Evolutionary conservation across 2,329 filamentous ascomycete genomes (phyloP).

Genomic region (Elsinoe fawcettii): DNA sequence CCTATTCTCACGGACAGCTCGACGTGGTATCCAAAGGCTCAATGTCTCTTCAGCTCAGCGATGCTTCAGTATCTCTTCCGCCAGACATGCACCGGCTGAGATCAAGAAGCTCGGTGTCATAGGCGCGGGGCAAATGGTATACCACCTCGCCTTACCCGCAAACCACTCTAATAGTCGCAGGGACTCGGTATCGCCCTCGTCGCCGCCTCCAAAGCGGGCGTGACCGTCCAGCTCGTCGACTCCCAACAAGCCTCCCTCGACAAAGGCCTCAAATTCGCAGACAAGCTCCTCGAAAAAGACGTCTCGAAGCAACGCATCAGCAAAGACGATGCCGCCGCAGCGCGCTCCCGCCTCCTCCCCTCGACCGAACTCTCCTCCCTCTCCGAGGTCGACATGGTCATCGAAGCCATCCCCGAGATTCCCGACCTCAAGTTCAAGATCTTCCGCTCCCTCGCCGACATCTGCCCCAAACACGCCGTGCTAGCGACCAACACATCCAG

Average conservation of each 20-base stretch:
- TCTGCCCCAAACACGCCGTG: slow-evolving; percentile 77
- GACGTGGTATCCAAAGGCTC: slow-evolving; percentile 14
- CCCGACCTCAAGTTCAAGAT: slow-evolving; percentile 79
- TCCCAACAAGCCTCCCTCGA: slow-evolving; percentile 74
- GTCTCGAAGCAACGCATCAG: slow-evolving; percentile 80
- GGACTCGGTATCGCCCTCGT: slow-evolving; percentile 93
- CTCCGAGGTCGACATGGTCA: slow-evolving; percentile 84
- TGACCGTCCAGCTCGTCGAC: slow-evolving; percentile 83
- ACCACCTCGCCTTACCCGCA: not conserved
- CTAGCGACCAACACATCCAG: slow-evolving; percentile 98
- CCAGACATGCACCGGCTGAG: slow-evolving; percentile 47
- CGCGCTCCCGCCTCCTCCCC: slow-evolving; percentile 60
- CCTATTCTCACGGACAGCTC: not conserved
- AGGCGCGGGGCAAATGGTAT: slow-evolving; percentile 92
- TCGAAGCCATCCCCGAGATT: slow-evolving; percentile 94
- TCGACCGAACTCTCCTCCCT: slow-evolving; percentile 70
- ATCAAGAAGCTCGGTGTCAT: slow-evolving; percentile 86
- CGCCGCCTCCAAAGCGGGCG: slow-evolving; percentile 71
- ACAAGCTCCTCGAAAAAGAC: slow-evolving; percentile 90
- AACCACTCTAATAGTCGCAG: slow-evolving; percentile 40
- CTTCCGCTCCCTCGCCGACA: slow-evolving; percentile 71
- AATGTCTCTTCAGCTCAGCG: slow-evolving; percentile 27
- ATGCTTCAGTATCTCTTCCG: slow-evolving; percentile 58
- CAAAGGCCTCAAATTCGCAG: slow-evolving; percentile 80
- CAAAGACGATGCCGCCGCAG: slow-evolving; percentile 67